A percentile compares a stretch with the other conserved stretches of the same genome.
Conservation (phyloP, 2,329 filamentous ascomycete species). For the Xylogone sp. region DNA sequence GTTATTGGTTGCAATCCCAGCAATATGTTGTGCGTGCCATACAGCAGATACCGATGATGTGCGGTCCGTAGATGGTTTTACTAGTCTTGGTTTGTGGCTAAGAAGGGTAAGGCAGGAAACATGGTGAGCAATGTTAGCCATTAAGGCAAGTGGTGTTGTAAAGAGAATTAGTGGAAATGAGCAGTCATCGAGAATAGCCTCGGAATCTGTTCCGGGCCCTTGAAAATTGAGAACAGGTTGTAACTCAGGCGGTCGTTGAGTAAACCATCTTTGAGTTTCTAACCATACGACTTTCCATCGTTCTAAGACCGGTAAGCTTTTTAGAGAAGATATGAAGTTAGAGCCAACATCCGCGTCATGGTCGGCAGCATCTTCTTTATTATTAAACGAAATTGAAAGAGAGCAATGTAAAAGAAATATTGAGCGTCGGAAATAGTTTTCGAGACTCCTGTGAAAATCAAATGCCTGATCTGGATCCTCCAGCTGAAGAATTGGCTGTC, state of each 20-base stretch:
- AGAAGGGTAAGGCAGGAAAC: constrained; percentile 1
- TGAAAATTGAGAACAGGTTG: constrained; percentile 2
- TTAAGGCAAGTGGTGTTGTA: constrained; percentile 3
- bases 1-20: neutral
- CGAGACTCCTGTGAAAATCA: neutral
- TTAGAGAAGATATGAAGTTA: neutral
- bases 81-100: constrained; percentile 2
- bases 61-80: neutral
- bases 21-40: neutral
- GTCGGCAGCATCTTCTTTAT: neutral
- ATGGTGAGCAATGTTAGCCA: constrained; percentile 1
- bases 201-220: constrained; percentile 1
- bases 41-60: neutral
- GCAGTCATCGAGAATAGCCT: neutral
- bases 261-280: constrained; percentile 3
- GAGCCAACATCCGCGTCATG: neutral
- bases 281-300: constrained; percentile 3
- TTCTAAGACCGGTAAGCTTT: neutral
- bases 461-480: neutral
- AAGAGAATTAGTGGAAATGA: constrained; percentile 4
- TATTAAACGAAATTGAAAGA: constrained; percentile 1
- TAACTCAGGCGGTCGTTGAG: constrained; percentile 1
- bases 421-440: neutral
- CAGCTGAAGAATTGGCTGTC: neutral
- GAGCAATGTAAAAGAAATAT: neutral